These are phyloP conservation scores for Pterocarpus santalinus DNA, from an alignment of 306 rosid species.

Conservation along the genomic window DNA sequence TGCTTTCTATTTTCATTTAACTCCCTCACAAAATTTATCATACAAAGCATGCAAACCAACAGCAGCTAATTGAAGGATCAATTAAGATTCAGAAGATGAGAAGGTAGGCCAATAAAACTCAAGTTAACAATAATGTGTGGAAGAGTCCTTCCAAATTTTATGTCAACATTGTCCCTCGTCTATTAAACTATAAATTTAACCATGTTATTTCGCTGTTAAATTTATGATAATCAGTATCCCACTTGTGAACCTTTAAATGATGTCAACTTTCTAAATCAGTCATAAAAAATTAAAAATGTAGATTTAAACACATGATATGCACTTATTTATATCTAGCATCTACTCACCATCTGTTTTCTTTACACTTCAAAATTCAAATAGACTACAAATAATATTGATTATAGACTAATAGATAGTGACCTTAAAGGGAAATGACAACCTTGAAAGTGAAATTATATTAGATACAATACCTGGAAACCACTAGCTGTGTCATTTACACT, in stretches of 20 bases:
- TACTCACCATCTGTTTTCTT: background rate
- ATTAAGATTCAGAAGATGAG: conserved; percentile 21
- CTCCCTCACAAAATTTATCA: conserved; percentile 12
- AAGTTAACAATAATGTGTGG: conserved; percentile 4
- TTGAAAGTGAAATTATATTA: conserved; percentile 34
- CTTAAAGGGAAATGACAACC: background rate
- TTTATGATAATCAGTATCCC: conserved; percentile 15
- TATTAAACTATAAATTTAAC: conserved; percentile 34
- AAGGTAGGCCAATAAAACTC: conserved; percentile 8
- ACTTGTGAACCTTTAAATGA: conserved; percentile 26
- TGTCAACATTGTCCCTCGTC: background rate
- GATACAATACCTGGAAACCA: conserved; percentile 83
- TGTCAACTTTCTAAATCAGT: conserved; percentile 6
- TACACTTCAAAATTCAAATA: background rate
- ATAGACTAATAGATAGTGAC: conserved; percentile 3
- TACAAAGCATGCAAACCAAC: conserved; percentile 8
- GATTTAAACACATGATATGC: background rate
- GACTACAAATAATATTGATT: background rate
- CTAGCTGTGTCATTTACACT: conserved; percentile 57
- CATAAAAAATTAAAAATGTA: conserved; percentile 9
- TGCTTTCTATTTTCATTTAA: conserved; percentile 33
- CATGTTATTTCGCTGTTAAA: conserved; percentile 20
- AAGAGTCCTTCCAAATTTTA: conserved; percentile 23
- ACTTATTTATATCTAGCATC: background rate
- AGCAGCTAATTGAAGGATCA: conserved; percentile 21